Evolutionary conservation across 768 basidiomycete species (phyloP), one percentile per base, ranked within the genome.

Genomic region (Candolleomyces efflorescens): DNA sequence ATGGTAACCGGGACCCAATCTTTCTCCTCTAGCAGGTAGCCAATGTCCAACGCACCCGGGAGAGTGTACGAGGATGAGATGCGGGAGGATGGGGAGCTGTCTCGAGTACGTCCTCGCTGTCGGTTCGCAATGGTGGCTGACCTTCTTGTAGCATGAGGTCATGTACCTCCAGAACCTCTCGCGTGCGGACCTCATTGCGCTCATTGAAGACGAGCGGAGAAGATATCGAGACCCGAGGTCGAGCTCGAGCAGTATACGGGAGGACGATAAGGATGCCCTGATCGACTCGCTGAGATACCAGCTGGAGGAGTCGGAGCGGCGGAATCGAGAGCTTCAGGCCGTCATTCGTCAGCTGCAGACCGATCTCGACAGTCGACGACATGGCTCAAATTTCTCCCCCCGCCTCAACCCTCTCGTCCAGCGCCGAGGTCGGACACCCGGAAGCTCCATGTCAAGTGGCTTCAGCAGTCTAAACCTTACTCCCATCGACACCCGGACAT

Each of bases 291-390:
- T 59, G 23, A 15, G 32, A 10, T 17, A 15, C 9, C 58, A 50
- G 27, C 37, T 59, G 24, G 20, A 43, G 5, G 32, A 46, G 12
- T 53, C 23, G n/a, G 58, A 59, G 20, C 44, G 39, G 12, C 44
- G 44, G 39, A 59, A 53, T 38, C 41, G 46, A 24, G 45, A 54
- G 15, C 58, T 59, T 13, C 52, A 59, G 53, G n/a, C 38, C 9
- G 37, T 43, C 45, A 27, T 59, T 49, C 51, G 39, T 20, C 22
- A 59, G 6, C 53, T 59, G 5, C 51, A 53, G 22, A 22, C n/a
- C 5, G 58, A 59, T n/a, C 38, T 59, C 15, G 44, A 39, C 9
- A 41, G n/a, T 24, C 38, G 23, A n/a, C 53, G 53, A 17, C 43
- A 24, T 22, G 20, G 38, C 9, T 32, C 38, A 20, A 44, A 13